A percentile compares a stretch with the other conserved stretches of the same genome.
These are phyloP conservation scores for Quercus engelmannii DNA, from an alignment of 306 rosid genomes.

Conservation along the genomic window DNA sequence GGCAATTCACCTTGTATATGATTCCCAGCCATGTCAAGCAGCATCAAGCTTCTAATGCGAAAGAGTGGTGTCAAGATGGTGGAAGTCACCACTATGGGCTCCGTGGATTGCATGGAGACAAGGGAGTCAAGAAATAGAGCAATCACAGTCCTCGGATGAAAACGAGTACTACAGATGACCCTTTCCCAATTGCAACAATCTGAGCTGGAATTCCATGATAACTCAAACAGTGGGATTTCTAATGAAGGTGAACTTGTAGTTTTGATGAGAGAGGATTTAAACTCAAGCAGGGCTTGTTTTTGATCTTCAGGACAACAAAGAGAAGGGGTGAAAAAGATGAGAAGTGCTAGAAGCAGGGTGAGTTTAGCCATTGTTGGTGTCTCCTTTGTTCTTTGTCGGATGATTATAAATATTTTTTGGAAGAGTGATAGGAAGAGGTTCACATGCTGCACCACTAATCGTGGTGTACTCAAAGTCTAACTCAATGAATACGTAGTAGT, in stretches of 20 bases:
- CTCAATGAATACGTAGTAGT: too few relatives aligned
- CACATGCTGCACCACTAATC: too few relatives aligned
- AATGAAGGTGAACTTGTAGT: background rate
- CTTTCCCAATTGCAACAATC: constrained; percentile 30
- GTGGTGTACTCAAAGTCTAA: too few relatives aligned
- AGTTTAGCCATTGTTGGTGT: constrained; percentile 13
- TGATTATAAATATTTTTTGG: background rate
- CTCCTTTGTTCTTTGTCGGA: too few relatives aligned
- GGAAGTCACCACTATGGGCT: constrained; percentile 4
- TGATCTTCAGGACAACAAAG: constrained; percentile 14
- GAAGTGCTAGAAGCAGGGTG: background rate
- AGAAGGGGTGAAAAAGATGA: constrained; percentile 8
- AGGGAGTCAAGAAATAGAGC: constrained; percentile 4
- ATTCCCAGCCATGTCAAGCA: constrained; percentile 16
- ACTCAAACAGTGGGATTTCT: background rate
- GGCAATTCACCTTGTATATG: constrained; percentile 1
- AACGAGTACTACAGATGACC: background rate
- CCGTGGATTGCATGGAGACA: background rate
- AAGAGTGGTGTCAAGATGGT: constrained; percentile 16
- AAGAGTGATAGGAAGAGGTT: too few relatives aligned
- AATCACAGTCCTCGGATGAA: background rate
- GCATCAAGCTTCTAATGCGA: constrained; percentile 20
- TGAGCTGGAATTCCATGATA: constrained; percentile 25
- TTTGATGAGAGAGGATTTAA: constrained; percentile 16
- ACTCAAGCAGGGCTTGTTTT: constrained; percentile 16